Evolutionary conservation across 208 protist species (phyloP).

Genomic region (Tritrichomonas foetus): DNA sequence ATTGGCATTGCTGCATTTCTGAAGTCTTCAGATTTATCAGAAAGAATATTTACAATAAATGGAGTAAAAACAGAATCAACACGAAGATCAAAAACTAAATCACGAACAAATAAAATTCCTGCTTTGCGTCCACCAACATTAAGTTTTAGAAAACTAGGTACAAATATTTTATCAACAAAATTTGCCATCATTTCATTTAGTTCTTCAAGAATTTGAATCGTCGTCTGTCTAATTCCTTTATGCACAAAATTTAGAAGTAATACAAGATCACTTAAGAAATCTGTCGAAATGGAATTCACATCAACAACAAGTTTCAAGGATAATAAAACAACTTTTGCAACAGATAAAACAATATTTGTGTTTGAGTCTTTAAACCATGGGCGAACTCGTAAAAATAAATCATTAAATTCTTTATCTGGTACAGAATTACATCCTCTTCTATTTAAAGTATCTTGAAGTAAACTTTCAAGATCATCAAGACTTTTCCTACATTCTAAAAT

Average conservation of each 20-base stretch:
- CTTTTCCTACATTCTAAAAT: neutral
- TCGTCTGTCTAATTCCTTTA: neutral
- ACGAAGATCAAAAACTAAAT: neutral
- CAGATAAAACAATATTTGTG: neutral
- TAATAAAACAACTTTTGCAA: neutral
- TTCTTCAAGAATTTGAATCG: neutral
- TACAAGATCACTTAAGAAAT: neutral
- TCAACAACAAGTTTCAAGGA: neutral
- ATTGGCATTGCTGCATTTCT: neutral
- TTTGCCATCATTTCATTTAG: neutral
- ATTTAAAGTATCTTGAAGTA: neutral
- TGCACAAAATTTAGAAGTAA: neutral
- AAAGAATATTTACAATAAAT: neutral
- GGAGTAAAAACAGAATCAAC: neutral
- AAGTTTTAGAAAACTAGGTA: neutral
- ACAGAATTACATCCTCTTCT: neutral
- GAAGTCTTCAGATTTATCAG: neutral
- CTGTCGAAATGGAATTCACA: neutral
- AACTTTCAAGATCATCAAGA: neutral
- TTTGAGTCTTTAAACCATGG: conserved; percentile 34
- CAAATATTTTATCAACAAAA: neutral
- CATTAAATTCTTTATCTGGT: neutral
- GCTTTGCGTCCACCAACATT: neutral
- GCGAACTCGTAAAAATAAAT: neutral
- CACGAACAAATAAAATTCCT: neutral